Conservation (phyloP, 2,329 filamentous ascomycete species). For the Sphaerulina vaccinii region DNA sequence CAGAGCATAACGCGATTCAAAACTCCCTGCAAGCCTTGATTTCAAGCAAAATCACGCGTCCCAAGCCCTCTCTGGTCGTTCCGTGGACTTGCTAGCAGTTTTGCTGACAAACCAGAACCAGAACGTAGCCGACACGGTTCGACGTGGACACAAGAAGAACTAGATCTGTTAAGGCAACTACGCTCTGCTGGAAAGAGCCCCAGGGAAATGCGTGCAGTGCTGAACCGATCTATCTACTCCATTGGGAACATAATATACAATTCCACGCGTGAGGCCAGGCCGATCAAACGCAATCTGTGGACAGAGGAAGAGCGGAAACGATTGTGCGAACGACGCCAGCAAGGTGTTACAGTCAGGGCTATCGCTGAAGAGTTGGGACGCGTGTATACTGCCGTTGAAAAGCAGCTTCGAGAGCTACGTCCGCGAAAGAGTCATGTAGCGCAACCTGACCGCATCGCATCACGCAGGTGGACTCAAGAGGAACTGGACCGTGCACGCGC, state of each 20-base stretch:
- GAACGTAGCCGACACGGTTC: neutral
- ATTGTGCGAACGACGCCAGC: neutral
- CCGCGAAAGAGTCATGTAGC: too few relatives aligned
- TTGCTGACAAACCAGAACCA: too few relatives aligned
- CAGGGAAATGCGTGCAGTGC: too few relatives aligned
- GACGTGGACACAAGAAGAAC: neutral
- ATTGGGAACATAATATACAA: neutral
- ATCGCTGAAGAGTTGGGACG: neutral
- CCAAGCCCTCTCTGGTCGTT: too few relatives aligned
- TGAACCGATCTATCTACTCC: neutral
- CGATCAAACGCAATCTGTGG: neutral
- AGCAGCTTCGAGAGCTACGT: too few relatives aligned
- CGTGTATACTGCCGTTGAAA: neutral
- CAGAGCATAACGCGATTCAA: too few relatives aligned
- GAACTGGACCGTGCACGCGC: neutral
- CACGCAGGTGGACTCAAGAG: slow-evolving; percentile 3
- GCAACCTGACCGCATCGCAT: too few relatives aligned
- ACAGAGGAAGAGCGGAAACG: neutral
- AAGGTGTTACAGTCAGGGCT: neutral
- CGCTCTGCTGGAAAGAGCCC: neutral
- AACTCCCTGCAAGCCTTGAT: too few relatives aligned
- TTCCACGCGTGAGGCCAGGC: too few relatives aligned
- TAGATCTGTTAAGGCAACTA: neutral
- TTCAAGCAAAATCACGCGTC: too few relatives aligned
- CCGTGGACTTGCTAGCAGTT: too few relatives aligned